Evolutionary conservation across 305 asterid genomes (phyloP).

Genomic region (Fraxinus xanthoxyloides): DNA sequence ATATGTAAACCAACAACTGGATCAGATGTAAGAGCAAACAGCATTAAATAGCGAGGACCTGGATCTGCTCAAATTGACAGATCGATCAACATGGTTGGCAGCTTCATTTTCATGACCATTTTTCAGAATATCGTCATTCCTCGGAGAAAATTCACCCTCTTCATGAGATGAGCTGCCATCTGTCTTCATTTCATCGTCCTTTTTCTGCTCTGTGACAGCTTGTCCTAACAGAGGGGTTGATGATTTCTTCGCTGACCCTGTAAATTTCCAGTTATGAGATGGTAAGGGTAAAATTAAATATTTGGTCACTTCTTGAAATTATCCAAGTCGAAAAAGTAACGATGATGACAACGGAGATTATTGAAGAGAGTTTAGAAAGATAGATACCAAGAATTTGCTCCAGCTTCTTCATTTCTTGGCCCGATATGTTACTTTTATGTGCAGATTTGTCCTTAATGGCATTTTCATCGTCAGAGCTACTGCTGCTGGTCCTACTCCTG

Average conservation of each 20-base stretch:
- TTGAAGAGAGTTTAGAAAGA: slow-evolving; percentile 1
- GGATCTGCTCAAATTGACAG: slow-evolving; percentile 50
- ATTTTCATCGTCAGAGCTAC: slow-evolving; percentile 65
- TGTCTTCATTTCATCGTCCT: slow-evolving; percentile 29
- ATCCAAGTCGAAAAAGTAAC: slow-evolving; percentile 7
- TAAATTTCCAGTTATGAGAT: slow-evolving; percentile 17
- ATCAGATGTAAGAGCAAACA: slow-evolving; percentile 10
- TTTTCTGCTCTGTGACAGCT: slow-evolving; percentile 34
- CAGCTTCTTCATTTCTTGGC: slow-evolving; percentile 37
- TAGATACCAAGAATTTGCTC: slow-evolving; percentile 36
- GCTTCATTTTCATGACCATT: slow-evolving; percentile 47
- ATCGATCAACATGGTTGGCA: slow-evolving; percentile 19
- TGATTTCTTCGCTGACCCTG: slow-evolving; percentile 37
- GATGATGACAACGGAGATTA: slow-evolving; percentile 12
- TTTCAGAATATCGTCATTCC: slow-evolving; percentile 39
- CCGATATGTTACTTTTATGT: slow-evolving; percentile 31
- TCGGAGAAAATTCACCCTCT: slow-evolving; percentile 58
- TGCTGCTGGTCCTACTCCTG: slow-evolving; percentile 32
- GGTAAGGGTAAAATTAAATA: neutral
- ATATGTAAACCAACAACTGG: neutral
- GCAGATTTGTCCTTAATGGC: slow-evolving; percentile 30
- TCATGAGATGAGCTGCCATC: slow-evolving; percentile 43
- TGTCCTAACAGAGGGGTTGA: slow-evolving; percentile 28
- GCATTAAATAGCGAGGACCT: slow-evolving; percentile 41
- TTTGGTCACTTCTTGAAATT: slow-evolving; percentile 4